Percentiles rank a stretch among this genome's conserved stretches.
phyloP scores from a whole-genome alignment of 2,329 filamentous ascomycete genomes.

The Thelonectria blattea region DNA sequence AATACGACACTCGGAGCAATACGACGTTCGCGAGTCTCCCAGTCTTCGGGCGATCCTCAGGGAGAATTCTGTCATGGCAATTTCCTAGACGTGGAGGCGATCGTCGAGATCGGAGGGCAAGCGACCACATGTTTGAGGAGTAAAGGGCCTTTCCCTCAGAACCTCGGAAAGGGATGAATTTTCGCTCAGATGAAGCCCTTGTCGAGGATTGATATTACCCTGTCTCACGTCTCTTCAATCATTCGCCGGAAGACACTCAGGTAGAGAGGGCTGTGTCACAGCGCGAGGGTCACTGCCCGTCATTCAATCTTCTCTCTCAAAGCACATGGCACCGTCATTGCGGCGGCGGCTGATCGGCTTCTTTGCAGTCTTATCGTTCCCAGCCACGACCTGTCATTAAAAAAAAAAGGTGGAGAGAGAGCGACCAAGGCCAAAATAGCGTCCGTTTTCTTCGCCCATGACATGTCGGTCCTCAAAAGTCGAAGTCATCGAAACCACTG shows the following conservation, averaged over 20 bases:
- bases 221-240: neutral
- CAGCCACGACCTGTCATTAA: neutral
- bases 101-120: constrained; percentile 13
- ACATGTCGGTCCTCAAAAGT: neutral
- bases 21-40: neutral
- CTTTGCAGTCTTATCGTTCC: neutral
- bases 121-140: too few species aligned
- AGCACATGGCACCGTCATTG: neutral
- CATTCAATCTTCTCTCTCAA: neutral
- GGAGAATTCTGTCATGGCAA: neutral
- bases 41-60: neutral
- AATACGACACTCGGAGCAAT: neutral
- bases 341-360: neutral
- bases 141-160: too few species aligned
- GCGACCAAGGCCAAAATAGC: neutral
- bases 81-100: neutral
- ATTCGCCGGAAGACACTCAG: neutral
- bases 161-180: neutral
- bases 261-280: neutral
- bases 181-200: neutral
- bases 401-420: neutral
- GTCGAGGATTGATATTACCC: neutral
- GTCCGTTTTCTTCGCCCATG: neutral
- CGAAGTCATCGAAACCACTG: neutral
- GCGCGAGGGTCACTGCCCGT: neutral